phyloP scores from a whole-genome alignment of 768 basidiomycete genomes.

The Leccinum broughii region DNA sequence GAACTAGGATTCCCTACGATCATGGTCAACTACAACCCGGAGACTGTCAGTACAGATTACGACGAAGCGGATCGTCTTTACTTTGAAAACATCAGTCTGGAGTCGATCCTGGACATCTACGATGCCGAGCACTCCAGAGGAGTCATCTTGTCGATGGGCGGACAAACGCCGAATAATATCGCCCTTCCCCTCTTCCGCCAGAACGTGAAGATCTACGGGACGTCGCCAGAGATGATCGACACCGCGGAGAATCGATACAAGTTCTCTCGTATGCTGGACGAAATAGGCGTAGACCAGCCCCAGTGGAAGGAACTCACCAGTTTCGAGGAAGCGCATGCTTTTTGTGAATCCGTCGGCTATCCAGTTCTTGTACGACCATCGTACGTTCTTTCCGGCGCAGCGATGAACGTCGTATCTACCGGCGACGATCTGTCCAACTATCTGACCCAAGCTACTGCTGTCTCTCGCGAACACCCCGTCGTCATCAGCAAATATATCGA shows the following conservation, averaged over 20 bases:
- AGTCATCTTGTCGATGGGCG: constrained; percentile 97
- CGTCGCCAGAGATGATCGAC: constrained; percentile 99
- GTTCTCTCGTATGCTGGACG: constrained; percentile 96
- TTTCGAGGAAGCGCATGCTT: constrained; percentile 81
- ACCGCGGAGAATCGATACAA: constrained; percentile 99
- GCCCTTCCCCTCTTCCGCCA: constrained; percentile 93
- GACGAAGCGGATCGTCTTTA: constrained; percentile 98
- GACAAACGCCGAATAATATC: constrained; percentile 98
- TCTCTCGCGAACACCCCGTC: constrained; percentile 94
- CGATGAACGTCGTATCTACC: constrained; percentile 99
- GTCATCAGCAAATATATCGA: constrained; percentile 99
- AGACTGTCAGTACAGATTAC: constrained; percentile 98
- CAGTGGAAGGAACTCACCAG: constrained; percentile 95
- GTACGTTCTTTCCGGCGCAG: constrained; percentile 98
- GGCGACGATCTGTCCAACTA: constrained; percentile 89
- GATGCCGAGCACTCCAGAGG: constrained; percentile 87
- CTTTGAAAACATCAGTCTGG: constrained; percentile 97
- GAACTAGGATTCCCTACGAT: constrained; percentile 88
- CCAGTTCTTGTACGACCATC: constrained; percentile 97
- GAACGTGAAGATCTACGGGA: constrained; percentile 98
- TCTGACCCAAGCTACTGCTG: constrained; percentile 91
- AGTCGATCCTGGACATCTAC: constrained; percentile 96
- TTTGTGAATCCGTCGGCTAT: constrained; percentile 92
- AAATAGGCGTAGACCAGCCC: constrained; percentile 98
- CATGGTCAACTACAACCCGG: constrained; percentile 99